Evolutionary conservation across 2,329 filamentous ascomycete genomes (phyloP), one percentile per base, ranked within the genome.

Genomic region (Exophiala sp.): DNA sequence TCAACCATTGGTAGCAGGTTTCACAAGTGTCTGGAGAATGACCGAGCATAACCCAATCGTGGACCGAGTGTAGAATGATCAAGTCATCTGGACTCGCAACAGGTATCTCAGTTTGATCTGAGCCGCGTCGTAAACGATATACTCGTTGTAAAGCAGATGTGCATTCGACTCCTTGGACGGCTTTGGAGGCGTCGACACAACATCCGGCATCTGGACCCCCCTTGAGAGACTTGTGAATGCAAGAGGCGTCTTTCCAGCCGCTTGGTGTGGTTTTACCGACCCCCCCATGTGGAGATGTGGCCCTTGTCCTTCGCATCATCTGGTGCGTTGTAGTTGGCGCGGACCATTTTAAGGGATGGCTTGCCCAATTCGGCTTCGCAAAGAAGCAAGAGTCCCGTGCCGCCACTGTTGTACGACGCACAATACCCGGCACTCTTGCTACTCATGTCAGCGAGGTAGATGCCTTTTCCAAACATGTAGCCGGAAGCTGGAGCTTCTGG

Each of bases 401-500:
- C 78, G n/a, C 76, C 78, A n/a, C 83, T 85, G 52, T 71, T 76
- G 57, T 69, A 64, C 0, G 80, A 65, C 45, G 67, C 77, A 64
- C 87, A 93, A 70, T 95, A 95, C 60, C 80, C 80, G 13, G 87
- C 87, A 1, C 84, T 88, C 69, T 94, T 95, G 64, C 80, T 85
- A 0, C 81, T 85, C 76, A 89, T 89, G 62, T 94, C 88, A 2
- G 88, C 88, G 1, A 95, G 77, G 64, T 95, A 95, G 40, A 95
- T 85, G 38, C 88, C 88, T 67, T 94, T 94, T 50, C 85, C 88
- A 59, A 94, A 95, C 85, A 91, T 91, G 71, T 91, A 89, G 1
- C 87, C 87, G 3, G 75, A 78, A 0, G 82, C 82, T 0, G 88
- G 89, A 0, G 88, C 88, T 66, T 94, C 72, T 1, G 70, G 71